Evolutionary conservation across 257 asterid species (phyloP), one percentile per base, ranked within the genome.

Genomic region (Nemophila menziesii): DNA sequence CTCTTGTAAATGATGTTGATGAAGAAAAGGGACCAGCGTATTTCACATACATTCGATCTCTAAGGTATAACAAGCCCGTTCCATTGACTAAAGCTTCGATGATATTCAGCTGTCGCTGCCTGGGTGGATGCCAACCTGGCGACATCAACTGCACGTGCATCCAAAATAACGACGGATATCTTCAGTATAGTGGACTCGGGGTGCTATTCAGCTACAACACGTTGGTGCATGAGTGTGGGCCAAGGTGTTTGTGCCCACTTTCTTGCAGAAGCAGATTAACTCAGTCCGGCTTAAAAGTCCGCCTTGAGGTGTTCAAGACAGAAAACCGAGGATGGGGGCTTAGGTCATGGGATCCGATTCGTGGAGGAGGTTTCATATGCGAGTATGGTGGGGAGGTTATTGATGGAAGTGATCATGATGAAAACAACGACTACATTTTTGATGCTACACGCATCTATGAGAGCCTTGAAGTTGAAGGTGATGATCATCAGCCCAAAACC

Each of bases 311-410:
- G 63, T 89, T 89, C 36, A 89, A 72, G 69, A 89, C 98, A 33
- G 74, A 65, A 62, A 69, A 73, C 59, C 58, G 70, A 63, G 96
- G 96, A 16, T 89, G 98, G 98, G 98, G 98, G 33, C 94, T 89
- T 52, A 76, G 98, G 62, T 89, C 98, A 2, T 89, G 92, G 94
- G 96, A 89, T 55, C 80, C 94, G 16, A 84, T 89, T 19, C 92
- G 94, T 11, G 68, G 75, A 9, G 98, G 98, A 36, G 67, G 79
- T 29, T 89, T 78, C 62, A 65, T 89, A 24, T 89, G 94, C 43
- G 95, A 89, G 71, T 89, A 84, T 71, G 95, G 90, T 0, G 98
- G 98, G 44, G 98, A 89, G 57, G 74, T 67, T 16, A 48, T 76
- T 29, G 70, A 68, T 44, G 65, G 65, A 17, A 48, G 63, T 46